These are phyloP conservation scores for Chalciporus sp. DNA, from an alignment of 1,284 basidiomycete genomes.

Conservation along the genomic window DNA sequence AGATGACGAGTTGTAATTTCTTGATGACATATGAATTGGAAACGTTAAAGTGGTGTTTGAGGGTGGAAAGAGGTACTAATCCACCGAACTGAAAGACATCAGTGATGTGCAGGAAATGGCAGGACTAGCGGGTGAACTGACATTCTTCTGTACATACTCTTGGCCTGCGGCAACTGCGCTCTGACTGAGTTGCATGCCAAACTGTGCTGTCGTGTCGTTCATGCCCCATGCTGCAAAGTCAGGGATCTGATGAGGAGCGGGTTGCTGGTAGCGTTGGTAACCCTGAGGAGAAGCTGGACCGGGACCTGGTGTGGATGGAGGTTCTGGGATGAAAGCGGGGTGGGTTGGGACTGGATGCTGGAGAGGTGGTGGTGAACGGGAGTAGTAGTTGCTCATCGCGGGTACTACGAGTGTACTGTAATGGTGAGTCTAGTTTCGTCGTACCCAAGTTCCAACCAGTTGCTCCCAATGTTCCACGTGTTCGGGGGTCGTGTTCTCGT, in stretches of 20 bases:
- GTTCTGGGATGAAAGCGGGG: conserved; percentile 87
- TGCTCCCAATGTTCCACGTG: no score
- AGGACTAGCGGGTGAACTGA: conserved; percentile 41
- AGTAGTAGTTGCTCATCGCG: conserved; percentile 46
- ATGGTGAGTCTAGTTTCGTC: no score
- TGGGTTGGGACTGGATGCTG: conserved; percentile 91
- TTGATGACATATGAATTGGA: conserved; percentile 94
- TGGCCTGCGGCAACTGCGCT: conserved; percentile 93
- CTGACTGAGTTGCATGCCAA: conserved; percentile 95
- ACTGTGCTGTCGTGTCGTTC: conserved; percentile 92
- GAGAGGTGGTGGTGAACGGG: conserved; percentile 76
- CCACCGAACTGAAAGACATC: conserved; percentile 66
- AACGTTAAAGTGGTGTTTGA: conserved; percentile 97
- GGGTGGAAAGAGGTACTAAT: conserved; percentile 71
- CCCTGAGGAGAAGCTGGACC: conserved; percentile 59
- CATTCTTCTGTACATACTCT: conserved; percentile 95
- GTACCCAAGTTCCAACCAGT: no score
- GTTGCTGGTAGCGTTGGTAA: conserved; percentile 67
- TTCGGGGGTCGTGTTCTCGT: no score
- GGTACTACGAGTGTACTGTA: no score
- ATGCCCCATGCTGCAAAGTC: conserved; percentile 80
- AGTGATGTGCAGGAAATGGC: neutral
- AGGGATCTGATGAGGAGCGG: conserved; percentile 39
- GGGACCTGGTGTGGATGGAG: conserved; percentile 72
- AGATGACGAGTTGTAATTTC: conserved; percentile 89